These are phyloP conservation scores for Hymenoscyphus infarciens DNA, from an alignment of 2,329 filamentous ascomycete genomes.

Conservation along the genomic window DNA sequence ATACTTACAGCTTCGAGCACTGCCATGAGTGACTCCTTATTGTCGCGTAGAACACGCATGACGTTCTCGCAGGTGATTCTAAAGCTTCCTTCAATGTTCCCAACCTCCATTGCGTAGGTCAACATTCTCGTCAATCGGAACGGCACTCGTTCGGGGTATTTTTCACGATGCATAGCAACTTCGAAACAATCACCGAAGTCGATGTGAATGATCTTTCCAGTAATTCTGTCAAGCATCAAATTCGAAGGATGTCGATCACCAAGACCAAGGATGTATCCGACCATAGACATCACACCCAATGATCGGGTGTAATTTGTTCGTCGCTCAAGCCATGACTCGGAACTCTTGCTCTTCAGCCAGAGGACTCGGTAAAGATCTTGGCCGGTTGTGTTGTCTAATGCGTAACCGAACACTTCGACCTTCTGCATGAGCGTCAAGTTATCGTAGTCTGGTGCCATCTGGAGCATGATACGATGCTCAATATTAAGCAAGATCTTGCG, in stretches of 20 bases:
- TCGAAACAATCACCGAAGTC: constrained; percentile 99
- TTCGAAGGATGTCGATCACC: constrained; percentile 98
- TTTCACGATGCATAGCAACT: constrained; percentile 98
- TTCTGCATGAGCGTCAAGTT: constrained; percentile 99
- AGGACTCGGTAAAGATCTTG: constrained; percentile 97
- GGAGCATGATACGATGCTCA: constrained; percentile 98
- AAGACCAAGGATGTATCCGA: constrained; percentile 96
- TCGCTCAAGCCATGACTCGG: constrained; percentile 94
- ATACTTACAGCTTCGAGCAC: constrained; percentile 89
- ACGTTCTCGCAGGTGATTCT: constrained; percentile 97
- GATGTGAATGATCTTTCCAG: constrained; percentile 96
- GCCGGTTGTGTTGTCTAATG: constrained; percentile 96
- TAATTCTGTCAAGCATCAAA: constrained; percentile 92
- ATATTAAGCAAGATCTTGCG: constrained; percentile 98
- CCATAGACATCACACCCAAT: constrained; percentile 99
- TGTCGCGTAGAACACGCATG: constrained; percentile 93
- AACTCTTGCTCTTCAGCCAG: constrained; percentile 98
- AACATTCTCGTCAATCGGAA: constrained; percentile 98
- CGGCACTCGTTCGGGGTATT: constrained; percentile 94
- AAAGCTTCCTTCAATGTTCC: constrained; percentile 98
- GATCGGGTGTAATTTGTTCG: constrained; percentile 99
- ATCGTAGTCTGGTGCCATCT: constrained; percentile 99
- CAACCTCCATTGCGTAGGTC: constrained; percentile 99
- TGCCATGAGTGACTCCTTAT: constrained; percentile 98
- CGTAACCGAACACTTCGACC: constrained; percentile 98